Evolutionary conservation across 140 eudicot species (phyloP).

Genomic region (Anethum foeniculum): DNA sequence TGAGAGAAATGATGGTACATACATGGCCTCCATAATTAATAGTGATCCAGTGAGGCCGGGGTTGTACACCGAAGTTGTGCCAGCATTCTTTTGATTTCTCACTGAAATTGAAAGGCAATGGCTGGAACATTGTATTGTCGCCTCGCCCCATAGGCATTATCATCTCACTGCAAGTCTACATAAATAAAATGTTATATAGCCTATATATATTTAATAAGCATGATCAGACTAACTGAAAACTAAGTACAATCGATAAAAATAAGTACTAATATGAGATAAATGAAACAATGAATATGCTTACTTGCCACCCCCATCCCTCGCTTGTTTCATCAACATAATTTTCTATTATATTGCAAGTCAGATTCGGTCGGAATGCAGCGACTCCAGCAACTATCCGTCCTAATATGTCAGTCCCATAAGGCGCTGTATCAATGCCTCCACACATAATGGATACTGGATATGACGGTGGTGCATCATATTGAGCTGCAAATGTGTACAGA

Average conservation of each 20-base stretch:
- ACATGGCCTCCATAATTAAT: too few relatives aligned
- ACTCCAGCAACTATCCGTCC: conserved; percentile 20
- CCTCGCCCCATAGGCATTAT: conserved; percentile 51
- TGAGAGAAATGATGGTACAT: too few relatives aligned
- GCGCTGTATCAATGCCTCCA: conserved; percentile 50
- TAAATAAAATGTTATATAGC: background rate
- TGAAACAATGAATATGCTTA: conserved; percentile 6
- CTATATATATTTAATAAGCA: background rate
- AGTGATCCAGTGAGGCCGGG: conserved; percentile 75
- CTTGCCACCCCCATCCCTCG: conserved; percentile 80
- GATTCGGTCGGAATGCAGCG: conserved; percentile 14
- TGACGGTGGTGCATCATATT: conserved; percentile 49
- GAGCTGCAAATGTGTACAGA: conserved; percentile 45
- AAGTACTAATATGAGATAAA: too few relatives aligned
- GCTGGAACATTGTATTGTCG: conserved; percentile 51
- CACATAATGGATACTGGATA: conserved; percentile 51
- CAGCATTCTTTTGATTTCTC: conserved; percentile 24
- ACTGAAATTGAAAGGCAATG: conserved; percentile 30
- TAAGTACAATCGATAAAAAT: too few relatives aligned
- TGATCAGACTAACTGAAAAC: too few relatives aligned
- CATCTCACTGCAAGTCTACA: conserved; percentile 70
- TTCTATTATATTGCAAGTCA: conserved; percentile 15
- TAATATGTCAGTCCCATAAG: conserved; percentile 32
- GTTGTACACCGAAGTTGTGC: conserved; percentile 37
- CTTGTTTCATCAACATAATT: conserved; percentile 21